phyloP scores from a whole-genome alignment of 768 basidiomycete species.

The Auricularia sp. region DNA sequence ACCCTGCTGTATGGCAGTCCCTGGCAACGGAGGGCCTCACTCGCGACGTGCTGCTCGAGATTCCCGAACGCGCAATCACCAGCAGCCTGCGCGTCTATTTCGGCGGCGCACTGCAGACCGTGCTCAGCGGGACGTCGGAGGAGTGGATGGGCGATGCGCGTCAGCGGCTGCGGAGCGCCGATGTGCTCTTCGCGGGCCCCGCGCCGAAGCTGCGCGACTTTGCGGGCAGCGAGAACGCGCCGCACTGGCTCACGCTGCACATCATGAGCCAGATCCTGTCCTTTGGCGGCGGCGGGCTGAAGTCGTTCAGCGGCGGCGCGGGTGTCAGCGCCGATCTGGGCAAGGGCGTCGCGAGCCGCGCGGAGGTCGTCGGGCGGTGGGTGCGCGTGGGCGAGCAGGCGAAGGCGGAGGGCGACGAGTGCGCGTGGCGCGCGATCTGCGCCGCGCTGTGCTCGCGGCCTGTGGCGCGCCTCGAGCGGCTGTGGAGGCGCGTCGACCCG shows the following conservation, averaged over 20 bases:
- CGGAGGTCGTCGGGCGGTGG: conserved; percentile 63
- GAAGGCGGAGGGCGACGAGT: conserved; percentile 63
- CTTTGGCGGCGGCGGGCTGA: conserved; percentile 20
- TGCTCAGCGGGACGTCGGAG: conserved; percentile 36
- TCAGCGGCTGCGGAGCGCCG: neutral
- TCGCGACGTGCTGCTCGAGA: conserved; percentile 47
- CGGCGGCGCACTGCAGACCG: conserved; percentile 34
- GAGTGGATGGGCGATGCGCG: conserved; percentile 16
- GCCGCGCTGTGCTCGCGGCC: conserved; percentile 63
- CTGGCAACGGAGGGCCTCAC: conserved; percentile 60
- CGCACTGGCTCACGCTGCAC: conserved; percentile 74
- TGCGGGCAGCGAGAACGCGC: conserved; percentile 58
- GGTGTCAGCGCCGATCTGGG: conserved; percentile 30
- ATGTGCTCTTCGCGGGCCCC: neutral
- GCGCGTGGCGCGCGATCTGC: conserved; percentile 67
- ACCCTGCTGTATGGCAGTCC: conserved; percentile 32
- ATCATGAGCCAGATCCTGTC: conserved; percentile 60
- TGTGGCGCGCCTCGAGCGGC: conserved; percentile 66
- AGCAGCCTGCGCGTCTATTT: conserved; percentile 56
- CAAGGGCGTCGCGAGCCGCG: conserved; percentile 51
- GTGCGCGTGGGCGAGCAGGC: conserved; percentile 62
- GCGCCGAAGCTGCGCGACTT: conserved; percentile 23
- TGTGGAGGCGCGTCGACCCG: conserved; percentile 65
- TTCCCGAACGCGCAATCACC: conserved; percentile 55
- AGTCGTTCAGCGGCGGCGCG: conserved; percentile 3